A percentile compares a stretch with the other conserved stretches of the same genome.
Conservation (phyloP, 192 early-diverging fungal species). For the Podila horticola region DNA sequence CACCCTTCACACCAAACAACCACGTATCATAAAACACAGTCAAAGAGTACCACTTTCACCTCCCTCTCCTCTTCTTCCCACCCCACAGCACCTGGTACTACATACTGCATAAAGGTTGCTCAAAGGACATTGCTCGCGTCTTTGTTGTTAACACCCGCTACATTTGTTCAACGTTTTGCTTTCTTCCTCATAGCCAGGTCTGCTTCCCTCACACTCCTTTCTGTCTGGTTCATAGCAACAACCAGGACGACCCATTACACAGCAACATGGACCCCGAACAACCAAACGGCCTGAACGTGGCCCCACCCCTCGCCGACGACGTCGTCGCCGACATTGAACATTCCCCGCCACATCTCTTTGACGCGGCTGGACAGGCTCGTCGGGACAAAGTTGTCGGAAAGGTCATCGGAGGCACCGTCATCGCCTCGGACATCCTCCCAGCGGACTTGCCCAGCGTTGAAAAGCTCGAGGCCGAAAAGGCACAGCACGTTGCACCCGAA, state of each 20-base stretch:
- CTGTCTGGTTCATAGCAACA: background rate
- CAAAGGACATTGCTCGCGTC: too few relatives aligned
- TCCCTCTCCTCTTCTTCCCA: background rate
- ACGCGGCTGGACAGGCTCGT: slow-evolving; percentile 14
- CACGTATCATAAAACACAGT: background rate
- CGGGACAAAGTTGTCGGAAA: slow-evolving; percentile 27
- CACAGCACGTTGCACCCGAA: slow-evolving; percentile 1
- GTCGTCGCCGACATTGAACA: slow-evolving; percentile 8
- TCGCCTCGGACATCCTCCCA: slow-evolving; percentile 32
- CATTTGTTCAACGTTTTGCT: background rate
- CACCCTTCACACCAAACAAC: background rate
- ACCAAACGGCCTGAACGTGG: slow-evolving; percentile 12
- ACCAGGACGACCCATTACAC: slow-evolving; percentile 20
- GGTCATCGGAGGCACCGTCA: slow-evolving; percentile 38
- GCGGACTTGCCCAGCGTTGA: slow-evolving; percentile 17
- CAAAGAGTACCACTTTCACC: background rate
- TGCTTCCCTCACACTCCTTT: background rate
- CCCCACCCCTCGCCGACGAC: slow-evolving; percentile 12
- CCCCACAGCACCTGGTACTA: background rate
- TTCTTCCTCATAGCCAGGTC: background rate
- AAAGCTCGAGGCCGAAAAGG: slow-evolving; percentile 22
- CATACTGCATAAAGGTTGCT: background rate
- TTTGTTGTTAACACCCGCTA: too few relatives aligned
- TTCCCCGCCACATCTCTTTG: slow-evolving; percentile 9
- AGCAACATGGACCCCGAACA: slow-evolving; percentile 3